A percentile compares a stretch with the other conserved stretches of the same genome.
Conservation (phyloP, 164 flowering plant genomes). For the Vitis rupestris region DNA sequence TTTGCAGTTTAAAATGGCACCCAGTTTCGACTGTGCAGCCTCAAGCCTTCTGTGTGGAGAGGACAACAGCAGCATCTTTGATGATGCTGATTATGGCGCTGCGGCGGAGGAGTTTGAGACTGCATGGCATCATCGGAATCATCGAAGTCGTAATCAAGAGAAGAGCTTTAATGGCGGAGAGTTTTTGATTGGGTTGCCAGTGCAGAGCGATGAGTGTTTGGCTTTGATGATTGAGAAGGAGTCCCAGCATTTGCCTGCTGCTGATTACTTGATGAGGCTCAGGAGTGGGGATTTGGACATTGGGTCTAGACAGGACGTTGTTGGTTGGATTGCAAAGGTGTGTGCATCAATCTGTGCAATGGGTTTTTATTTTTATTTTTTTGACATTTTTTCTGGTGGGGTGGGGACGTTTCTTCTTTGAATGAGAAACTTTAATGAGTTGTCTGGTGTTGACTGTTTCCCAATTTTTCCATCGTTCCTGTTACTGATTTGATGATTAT, state of each 20-base stretch:
- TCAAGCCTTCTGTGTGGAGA: constrained; percentile 70
- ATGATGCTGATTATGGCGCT: constrained; percentile 36
- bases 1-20: constrained; percentile 44
- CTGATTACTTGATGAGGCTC: constrained; percentile 60
- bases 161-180: constrained; percentile 31
- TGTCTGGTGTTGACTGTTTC: neutral
- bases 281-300: constrained; percentile 63
- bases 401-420: neutral
- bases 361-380: neutral
- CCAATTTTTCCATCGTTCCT: no score
- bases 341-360: constrained; percentile 7
- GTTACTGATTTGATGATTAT: no score
- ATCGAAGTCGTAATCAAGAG: constrained; percentile 22
- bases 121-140: constrained; percentile 14
- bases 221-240: constrained; percentile 60
- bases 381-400: neutral
- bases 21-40: constrained; percentile 56
- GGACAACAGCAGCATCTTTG: constrained; percentile 54
- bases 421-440: neutral
- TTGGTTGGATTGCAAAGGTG: constrained; percentile 92
- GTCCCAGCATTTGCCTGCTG: constrained; percentile 43
- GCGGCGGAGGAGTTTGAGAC: constrained; percentile 20
- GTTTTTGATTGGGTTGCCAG: constrained; percentile 30
- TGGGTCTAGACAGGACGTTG: constrained; percentile 52
- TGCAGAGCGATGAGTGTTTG: constrained; percentile 65